phyloP scores from a whole-genome alignment of 257 asterid species.

The Solanum okadae region DNA sequence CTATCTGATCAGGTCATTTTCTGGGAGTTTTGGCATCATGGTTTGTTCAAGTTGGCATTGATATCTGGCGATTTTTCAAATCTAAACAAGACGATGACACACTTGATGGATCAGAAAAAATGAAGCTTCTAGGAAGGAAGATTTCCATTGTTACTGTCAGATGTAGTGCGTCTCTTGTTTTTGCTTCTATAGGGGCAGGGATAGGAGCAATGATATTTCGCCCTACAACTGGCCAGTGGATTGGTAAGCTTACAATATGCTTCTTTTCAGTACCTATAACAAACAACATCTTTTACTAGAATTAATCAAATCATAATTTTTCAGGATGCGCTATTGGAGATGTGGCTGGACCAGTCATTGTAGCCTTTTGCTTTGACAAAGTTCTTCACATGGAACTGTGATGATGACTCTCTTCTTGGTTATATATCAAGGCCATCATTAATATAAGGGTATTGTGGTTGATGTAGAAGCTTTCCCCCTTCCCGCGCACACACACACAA shows the following conservation, averaged over 20 bases:
- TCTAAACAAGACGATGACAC: slow-evolving; percentile 26
- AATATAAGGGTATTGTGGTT: background rate
- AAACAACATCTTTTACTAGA: background rate
- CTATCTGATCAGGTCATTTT: slow-evolving; percentile 48
- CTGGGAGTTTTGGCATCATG: slow-evolving; percentile 87
- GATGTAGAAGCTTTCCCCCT: background rate
- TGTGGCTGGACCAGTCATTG: slow-evolving; percentile 60
- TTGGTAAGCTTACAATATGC: slow-evolving; percentile 33
- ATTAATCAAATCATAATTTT: background rate
- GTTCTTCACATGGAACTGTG: slow-evolving; percentile 23
- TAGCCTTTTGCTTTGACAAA: slow-evolving; percentile 46
- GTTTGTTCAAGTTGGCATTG: slow-evolving; percentile 76
- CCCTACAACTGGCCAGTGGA: slow-evolving; percentile 92
- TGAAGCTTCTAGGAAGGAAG: slow-evolving; percentile 43
- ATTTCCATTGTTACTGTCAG: slow-evolving; percentile 38
- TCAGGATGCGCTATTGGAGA: slow-evolving; percentile 86
- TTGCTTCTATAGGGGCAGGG: slow-evolving; percentile 91
- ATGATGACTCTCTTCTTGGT: background rate
- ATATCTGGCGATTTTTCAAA: slow-evolving; percentile 42
- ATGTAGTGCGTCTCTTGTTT: slow-evolving; percentile 62
- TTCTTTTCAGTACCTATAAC: background rate
- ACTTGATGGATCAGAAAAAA: slow-evolving; percentile 20
- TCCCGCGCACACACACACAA: background rate
- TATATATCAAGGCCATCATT: background rate
- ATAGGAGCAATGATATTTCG: slow-evolving; percentile 52